phyloP scores from a whole-genome alignment of 225 moss, liverwort and hornwort species.

The Anthoceros angustus region DNA sequence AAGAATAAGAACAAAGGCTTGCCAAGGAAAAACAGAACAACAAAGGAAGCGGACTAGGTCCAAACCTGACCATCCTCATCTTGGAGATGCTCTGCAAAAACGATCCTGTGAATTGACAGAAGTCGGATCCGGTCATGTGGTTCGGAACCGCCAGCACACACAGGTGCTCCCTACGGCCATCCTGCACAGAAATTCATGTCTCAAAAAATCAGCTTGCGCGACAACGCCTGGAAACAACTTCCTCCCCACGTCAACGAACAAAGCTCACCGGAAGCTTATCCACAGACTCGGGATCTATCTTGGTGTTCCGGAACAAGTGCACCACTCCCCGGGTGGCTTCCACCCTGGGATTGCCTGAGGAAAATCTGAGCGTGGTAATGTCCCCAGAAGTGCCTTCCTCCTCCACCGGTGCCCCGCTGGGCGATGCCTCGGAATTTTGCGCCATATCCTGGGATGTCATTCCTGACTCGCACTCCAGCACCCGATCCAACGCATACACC shows the following conservation, averaged over 20 bases:
- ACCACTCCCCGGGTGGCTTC: conserved; percentile 79
- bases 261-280: conserved; percentile 60
- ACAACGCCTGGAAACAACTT: background rate
- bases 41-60: no score
- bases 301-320: conserved; percentile 78
- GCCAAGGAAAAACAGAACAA: no score
- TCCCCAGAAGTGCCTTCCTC: conserved; percentile 8
- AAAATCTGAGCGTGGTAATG: conserved; percentile 55
- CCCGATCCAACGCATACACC: no score
- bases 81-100: conserved; percentile 81
- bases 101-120: conserved; percentile 91
- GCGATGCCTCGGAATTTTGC: conserved; percentile 18
- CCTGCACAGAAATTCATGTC: conserved; percentile 21
- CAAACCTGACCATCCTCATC: conserved; percentile 85
- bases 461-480: background rate
- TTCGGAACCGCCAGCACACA: conserved; percentile 94
- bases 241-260: background rate
- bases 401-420: background rate
- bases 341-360: conserved; percentile 85
- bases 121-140: conserved; percentile 92
- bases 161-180: conserved; percentile 57
- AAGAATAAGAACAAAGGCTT: no score
- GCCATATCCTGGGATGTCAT: conserved; percentile 11
- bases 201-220: background rate
- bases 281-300: conserved; percentile 52